These are phyloP conservation scores for Piper betle DNA, from an alignment of 164 flowering plant species.

Conservation along the genomic window DNA sequence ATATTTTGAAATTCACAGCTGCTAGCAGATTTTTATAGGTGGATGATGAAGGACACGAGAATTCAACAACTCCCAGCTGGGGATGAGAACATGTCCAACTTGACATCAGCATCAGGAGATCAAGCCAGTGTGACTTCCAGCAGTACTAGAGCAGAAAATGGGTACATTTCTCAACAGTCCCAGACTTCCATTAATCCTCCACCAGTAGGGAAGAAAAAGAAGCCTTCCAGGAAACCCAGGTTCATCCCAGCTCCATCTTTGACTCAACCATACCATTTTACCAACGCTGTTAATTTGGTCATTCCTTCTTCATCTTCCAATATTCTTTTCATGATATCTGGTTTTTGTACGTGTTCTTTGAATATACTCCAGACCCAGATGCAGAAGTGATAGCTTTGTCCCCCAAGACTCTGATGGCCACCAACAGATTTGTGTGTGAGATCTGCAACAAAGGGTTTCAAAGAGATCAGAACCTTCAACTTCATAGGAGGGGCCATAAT, in stretches of 20 bases:
- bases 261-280: too few relatives aligned
- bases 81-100: conserved; percentile 72
- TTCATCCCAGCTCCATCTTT: conserved; percentile 3
- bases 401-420: conserved; percentile 78
- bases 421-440: conserved; percentile 85
- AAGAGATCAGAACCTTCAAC: conserved; percentile 89
- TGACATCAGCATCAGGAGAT: conserved; percentile 60
- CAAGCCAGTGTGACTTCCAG: conserved; percentile 52
- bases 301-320: background rate
- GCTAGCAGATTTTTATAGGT: background rate
- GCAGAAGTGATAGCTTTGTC: conserved; percentile 51
- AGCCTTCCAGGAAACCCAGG: conserved; percentile 91
- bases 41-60: conserved; percentile 34
- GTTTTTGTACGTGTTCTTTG: background rate
- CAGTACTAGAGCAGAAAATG: conserved; percentile 25
- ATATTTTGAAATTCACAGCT: background rate
- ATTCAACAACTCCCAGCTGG: conserved; percentile 20
- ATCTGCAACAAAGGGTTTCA: conserved; percentile 95
- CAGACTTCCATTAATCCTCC: conserved; percentile 21
- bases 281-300: too few relatives aligned
- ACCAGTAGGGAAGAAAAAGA: conserved; percentile 43
- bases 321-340: background rate
- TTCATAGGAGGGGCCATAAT: conserved; percentile 90
- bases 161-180: conserved; percentile 17
- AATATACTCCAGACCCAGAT: conserved; percentile 21